Evolutionary conservation across 306 rosid species (phyloP).

Genomic region (Acacia crassicarpa): DNA sequence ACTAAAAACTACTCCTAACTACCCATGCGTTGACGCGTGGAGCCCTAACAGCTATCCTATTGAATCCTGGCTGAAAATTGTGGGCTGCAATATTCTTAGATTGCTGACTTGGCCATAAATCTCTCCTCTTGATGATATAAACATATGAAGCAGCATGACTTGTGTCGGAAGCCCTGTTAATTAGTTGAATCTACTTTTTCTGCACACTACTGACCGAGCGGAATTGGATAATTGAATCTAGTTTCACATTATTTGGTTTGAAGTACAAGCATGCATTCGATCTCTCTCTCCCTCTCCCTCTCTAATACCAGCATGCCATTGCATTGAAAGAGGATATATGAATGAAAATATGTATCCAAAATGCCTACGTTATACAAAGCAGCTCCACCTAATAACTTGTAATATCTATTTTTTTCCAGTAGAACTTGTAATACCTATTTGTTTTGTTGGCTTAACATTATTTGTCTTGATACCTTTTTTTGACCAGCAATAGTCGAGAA

Average conservation of each 20-base stretch:
- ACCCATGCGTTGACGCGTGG: too few relatives aligned
- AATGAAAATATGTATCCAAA: neutral
- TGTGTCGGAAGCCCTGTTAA: neutral
- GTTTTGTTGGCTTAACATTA: constrained; percentile 13
- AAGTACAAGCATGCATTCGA: neutral
- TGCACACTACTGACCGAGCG: neutral
- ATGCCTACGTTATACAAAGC: neutral
- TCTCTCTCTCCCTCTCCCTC: accelerated
- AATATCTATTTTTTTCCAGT: neutral
- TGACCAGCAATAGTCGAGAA: constrained; percentile 65
- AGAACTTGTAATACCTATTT: constrained; percentile 4
- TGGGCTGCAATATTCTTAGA: neutral
- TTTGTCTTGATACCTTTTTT: constrained; percentile 16
- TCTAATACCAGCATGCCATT: neutral
- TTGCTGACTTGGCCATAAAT: neutral
- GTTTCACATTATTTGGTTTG: neutral
- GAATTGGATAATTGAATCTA: neutral
- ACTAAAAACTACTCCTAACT: too few relatives aligned
- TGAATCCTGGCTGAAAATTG: neutral
- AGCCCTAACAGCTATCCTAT: too few relatives aligned
- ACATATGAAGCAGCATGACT: neutral
- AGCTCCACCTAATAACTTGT: constrained; percentile 16
- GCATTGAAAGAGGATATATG: neutral
- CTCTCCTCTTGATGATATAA: neutral
- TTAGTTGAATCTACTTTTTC: neutral